Conservation (phyloP, 345 rosid species). For the Citropsis articulata region DNA sequence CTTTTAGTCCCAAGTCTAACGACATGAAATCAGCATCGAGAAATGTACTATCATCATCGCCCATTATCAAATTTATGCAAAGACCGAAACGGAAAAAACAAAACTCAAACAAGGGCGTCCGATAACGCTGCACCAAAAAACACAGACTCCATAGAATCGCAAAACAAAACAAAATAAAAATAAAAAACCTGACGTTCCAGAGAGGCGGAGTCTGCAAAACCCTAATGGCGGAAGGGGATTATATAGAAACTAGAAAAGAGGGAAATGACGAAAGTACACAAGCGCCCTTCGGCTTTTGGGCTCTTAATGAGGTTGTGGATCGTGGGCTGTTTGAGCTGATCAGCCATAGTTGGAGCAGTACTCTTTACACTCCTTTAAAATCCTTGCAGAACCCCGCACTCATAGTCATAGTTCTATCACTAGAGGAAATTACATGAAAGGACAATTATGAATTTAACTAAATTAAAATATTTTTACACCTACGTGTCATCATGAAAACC, state of each 20-base stretch:
- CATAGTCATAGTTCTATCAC: too few relatives aligned
- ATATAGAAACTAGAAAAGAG: not conserved
- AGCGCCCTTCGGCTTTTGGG: not conserved
- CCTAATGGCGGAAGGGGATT: not conserved
- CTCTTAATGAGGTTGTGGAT: not conserved
- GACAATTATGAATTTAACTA: too few relatives aligned
- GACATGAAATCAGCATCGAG: conserved; percentile 41
- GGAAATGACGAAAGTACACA: not conserved
- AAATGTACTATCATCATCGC: conserved; percentile 39
- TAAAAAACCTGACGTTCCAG: too few relatives aligned
- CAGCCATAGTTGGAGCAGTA: too few relatives aligned
- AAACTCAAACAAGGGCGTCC: not conserved
- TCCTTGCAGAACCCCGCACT: too few relatives aligned
- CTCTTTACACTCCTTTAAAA: too few relatives aligned
- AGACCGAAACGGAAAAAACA: not conserved
- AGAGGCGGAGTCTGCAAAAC: conserved; percentile 1
- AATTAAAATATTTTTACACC: too few relatives aligned
- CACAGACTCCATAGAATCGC: not conserved
- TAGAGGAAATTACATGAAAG: too few relatives aligned
- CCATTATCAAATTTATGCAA: not conserved
- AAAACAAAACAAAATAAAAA: too few relatives aligned
- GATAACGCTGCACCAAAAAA: not conserved
- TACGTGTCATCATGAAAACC: too few relatives aligned
- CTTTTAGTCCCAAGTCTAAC: conserved; percentile 17
- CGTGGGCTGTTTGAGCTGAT: not conserved